Base-by-base conservation (phyloP, 768 basidiomycete species). In the Boletus subparvulus region DNA sequence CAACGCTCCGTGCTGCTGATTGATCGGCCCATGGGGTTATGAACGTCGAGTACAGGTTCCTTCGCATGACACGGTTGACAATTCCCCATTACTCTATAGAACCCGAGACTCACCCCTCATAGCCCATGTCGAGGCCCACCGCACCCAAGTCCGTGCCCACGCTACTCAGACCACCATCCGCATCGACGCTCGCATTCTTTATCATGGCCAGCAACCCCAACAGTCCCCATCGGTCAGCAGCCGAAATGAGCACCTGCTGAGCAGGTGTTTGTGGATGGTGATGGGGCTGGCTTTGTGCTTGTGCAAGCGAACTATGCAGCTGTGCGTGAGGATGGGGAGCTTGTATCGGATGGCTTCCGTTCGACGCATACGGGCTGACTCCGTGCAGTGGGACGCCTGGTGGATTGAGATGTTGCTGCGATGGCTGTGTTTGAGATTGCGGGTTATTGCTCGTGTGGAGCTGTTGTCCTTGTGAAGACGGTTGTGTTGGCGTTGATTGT, bases 21-120 rank as follows among this genome's bases (percentile, higher is more conserved):
- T 93, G 87, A 72, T 96, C 94, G 60, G 92, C 85, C 94, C 94
- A 98, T 28, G 95, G 95, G 55, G 96, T 95, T 67, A 96, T 92
- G 76, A 98, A 95, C 28, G 90, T 90, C 57, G 92, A 87, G 75
- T 92, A 94, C 57, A 95, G 77, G 66, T 89, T 89, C 69, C 92
- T 72, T 62, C 64, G 49, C 60, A 61, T 54, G 47, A 60, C 48
- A 66, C 40, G 61, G 57, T 68, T 56, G 61, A 67, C 60, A 58
- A 53, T 46, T 41, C 52, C 47, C 54, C 35, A 2, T 61, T 62
- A 58, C 41, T 50, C 50, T 56, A 62, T 61, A 59, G 57, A 65
- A 64, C 58, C 61, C 55, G 60, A 28, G 50, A 81, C 87, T 80
- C 75, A 94, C 90, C 91, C 92, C 64, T 82, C 77, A 64, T 83